Evolutionary conservation across 2,329 filamentous ascomycete genomes (phyloP), one percentile per base, ranked within the genome.

Genomic region (Phoma herbarum): DNA sequence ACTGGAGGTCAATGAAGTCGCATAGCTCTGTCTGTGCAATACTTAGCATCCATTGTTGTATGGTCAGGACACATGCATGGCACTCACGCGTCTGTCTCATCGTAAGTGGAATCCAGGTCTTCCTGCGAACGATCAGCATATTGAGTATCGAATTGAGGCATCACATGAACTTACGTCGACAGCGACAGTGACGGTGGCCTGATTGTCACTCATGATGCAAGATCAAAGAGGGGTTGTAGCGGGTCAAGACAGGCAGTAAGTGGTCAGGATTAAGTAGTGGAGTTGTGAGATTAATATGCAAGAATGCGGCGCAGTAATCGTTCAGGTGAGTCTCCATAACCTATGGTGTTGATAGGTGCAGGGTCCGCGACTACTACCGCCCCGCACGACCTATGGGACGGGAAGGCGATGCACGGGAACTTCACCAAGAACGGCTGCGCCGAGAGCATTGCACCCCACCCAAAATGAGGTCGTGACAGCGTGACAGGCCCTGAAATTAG

Each of bases 1-100:
- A 44, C 72, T 74, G 16, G 74, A 76, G 3, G 71, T 71, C 14
- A 76, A 63, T 16, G 73, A 56, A 23, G 52, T 56, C 20, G 39
- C 52, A 42, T 56, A 56, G n/a, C 52, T 56, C 29, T 47, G 47
- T 16, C 52, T 56, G 18, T 10, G n/a, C 37, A 23, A 22, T 7
- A 10, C 3, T 56, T 37, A 56, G 45, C 28, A 42, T 9, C n/a
- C 10, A 23, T 12, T 43, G 14, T 14, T 7, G 18, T 10, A 12
- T 29, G n/a, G 6, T 16, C 8, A 10, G 2, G 14, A 43, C 14
- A 16, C 23, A 25, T 25, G 22, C 20, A 25, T 16, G 22, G 12
- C 26, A 44, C 52, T 2, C 41, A 56, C 52, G 45, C 52, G 31
- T 56, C 52, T 1, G 45, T 44, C 10, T 56, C 52, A 28, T 56